Conservation (phyloP, 306 rosid species). For the Trifolium fragiferum region DNA sequence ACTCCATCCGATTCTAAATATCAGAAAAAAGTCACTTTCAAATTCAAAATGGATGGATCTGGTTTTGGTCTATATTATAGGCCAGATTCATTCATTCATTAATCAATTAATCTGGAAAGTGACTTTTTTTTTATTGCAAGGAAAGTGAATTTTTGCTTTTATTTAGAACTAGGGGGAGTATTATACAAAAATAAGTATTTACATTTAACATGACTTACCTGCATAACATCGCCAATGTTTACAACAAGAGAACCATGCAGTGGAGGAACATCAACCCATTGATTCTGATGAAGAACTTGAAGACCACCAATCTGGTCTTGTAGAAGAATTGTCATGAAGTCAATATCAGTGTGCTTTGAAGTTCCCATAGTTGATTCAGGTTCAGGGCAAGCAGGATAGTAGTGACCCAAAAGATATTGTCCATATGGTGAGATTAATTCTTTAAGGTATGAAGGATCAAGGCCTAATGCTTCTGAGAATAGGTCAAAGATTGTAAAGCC, state of each 20-base stretch:
- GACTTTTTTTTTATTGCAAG: too few relatives aligned
- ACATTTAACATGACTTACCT: constrained; percentile 9
- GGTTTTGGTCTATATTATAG: too few relatives aligned
- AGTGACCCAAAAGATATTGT: constrained; percentile 36
- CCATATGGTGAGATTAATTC: neutral
- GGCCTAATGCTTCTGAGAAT: constrained; percentile 46
- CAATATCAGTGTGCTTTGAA: constrained; percentile 41
- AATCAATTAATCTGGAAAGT: too few relatives aligned
- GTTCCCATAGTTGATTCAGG: constrained; percentile 47
- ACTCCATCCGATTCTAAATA: too few relatives aligned
- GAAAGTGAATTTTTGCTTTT: too few relatives aligned
- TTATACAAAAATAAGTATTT: neutral
- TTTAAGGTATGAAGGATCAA: constrained; percentile 8
- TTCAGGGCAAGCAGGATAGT: constrained; percentile 51
- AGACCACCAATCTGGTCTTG: constrained; percentile 61
- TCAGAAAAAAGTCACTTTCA: too few relatives aligned
- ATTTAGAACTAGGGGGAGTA: too few relatives aligned
- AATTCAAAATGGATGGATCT: too few relatives aligned
- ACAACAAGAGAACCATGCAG: constrained; percentile 40
- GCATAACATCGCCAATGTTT: constrained; percentile 44
- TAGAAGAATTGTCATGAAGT: constrained; percentile 50
- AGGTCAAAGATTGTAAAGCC: constrained; percentile 39
- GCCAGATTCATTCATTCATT: too few relatives aligned
- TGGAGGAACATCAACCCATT: constrained; percentile 20
- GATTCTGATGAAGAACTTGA: constrained; percentile 40